Evolutionary conservation across 225 moss, liverwort and hornwort species (phyloP), one percentile per base, ranked within the genome.

Genomic region (Ulota crispa): DNA sequence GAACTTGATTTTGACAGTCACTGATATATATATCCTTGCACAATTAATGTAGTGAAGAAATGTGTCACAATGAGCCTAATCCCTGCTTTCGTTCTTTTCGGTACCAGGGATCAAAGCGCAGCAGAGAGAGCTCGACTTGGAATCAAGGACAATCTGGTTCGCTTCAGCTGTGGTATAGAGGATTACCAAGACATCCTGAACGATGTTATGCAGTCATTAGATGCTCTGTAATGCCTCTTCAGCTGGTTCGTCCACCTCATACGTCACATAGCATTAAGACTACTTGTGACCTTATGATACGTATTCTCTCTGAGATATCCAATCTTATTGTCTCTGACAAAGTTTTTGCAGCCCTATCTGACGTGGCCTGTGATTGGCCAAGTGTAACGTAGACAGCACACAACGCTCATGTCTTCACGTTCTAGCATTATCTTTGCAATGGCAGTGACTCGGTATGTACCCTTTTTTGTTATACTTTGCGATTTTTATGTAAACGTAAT

Each of bases 101-200:
- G 45, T 70, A 26, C 76, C 92, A 98, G 98, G 98, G 98, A 99
- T 88, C 95, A 99, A 83, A 91, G 88, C 82, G 88, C 98, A 73
- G 93, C 94, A 68, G 92, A 99, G 78, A 89, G 98, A 79, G 95
- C 95, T 24, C 89, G 92, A 63, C 85, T 99, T 76, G 98, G 98
- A 83, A 99, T 99, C 70, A 99, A 99, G 82, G 98, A 99, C 79
- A 99, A 99, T 72, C 83, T 99, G 62, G 98, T 99, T 65, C 93
- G 98, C 80, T 96, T 99, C 83, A 99, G 98, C 86, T 99, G 98
- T 81, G 98, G 98, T 16, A 94, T 99, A 76, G 98, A 99, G 81
- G 96, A 99, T 85, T 94, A 91, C 81, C 90, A 96, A 52, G 98
- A 99, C 83, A 84, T 99, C 26, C 52, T 92, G 81, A 89, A 85